These are phyloP conservation scores for Pythium utonaiense DNA, from an alignment of 352 stramenopile genomes.

Conservation along the genomic window DNA sequence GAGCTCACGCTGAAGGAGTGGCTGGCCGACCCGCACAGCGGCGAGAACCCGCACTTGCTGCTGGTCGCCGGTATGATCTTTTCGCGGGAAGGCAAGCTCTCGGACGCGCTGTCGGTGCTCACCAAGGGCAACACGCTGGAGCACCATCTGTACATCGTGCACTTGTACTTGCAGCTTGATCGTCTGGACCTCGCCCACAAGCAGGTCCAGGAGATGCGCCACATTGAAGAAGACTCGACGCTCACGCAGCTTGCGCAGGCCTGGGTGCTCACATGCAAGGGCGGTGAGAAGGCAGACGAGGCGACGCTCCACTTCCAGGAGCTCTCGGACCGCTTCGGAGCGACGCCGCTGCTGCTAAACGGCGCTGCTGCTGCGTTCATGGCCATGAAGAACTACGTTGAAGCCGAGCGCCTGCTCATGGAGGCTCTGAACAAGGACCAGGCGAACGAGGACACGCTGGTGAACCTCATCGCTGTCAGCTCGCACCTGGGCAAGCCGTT, in stretches of 20 bases:
- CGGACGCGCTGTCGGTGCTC: conserved; percentile 92
- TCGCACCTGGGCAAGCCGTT: conserved; percentile 88
- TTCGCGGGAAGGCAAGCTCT: conserved; percentile 88
- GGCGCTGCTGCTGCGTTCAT: conserved; percentile 90
- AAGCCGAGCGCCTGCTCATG: conserved; percentile 87
- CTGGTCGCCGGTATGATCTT: conserved; percentile 94
- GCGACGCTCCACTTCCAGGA: conserved; percentile 92
- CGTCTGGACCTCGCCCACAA: conserved; percentile 91
- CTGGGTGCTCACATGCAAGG: conserved; percentile 84
- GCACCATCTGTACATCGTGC: conserved; percentile 87
- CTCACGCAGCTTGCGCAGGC: conserved; percentile 92
- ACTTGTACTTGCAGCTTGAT: conserved; percentile 92
- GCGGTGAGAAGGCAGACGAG: conserved; percentile 83
- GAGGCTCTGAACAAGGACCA: conserved; percentile 86
- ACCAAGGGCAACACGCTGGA: conserved; percentile 90
- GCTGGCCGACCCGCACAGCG: conserved; percentile 74
- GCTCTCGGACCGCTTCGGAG: conserved; percentile 93
- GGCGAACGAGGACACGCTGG: conserved; percentile 89
- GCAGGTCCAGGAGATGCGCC: conserved; percentile 86
- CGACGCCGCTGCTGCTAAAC: conserved; percentile 90
- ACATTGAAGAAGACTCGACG: conserved; percentile 95
- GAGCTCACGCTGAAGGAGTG: conserved; percentile 90
- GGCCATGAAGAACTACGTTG: conserved; percentile 87
- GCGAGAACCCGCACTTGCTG: conserved; percentile 90
- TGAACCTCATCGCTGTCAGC: conserved; percentile 92